Evolutionary conservation across 1,139 yeast species (phyloP).

Genomic region (Kodamaea fungicola): DNA sequence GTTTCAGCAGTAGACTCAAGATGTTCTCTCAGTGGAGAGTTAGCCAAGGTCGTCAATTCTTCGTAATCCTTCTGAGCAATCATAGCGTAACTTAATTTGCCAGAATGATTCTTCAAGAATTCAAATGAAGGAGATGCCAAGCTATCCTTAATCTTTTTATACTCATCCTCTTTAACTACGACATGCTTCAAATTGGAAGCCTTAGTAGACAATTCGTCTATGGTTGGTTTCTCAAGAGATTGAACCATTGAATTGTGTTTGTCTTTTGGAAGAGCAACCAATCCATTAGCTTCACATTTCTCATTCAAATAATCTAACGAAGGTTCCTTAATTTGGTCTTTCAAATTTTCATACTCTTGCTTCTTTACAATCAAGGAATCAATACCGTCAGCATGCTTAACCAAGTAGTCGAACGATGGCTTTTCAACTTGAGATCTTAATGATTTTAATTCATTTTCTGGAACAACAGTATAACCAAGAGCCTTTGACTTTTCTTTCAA

Average conservation of each 20-base stretch:
- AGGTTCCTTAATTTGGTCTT: constrained; percentile 18
- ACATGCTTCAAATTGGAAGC: constrained; percentile 6
- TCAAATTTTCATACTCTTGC: constrained; percentile 12
- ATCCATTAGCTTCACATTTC: constrained; percentile 14
- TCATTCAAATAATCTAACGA: constrained; percentile 18
- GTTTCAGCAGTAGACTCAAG: constrained; percentile 30
- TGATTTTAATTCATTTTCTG: constrained; percentile 8
- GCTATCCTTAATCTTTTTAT: constrained; percentile 7
- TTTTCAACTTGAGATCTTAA: constrained; percentile 9
- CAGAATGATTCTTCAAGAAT: constrained; percentile 9
- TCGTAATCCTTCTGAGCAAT: constrained; percentile 14
- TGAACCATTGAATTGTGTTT: constrained; percentile 7
- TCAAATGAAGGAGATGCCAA: constrained; percentile 11
- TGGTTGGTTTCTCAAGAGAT: constrained; percentile 9
- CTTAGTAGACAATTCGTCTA: constrained; percentile 9
- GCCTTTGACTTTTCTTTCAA: constrained; percentile 10
- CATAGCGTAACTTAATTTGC: constrained; percentile 7
- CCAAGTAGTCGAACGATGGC: constrained; percentile 18
- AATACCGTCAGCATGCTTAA: constrained; percentile 6
- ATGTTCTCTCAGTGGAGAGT: constrained; percentile 34
- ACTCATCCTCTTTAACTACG: constrained; percentile 6
- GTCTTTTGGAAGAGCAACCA: constrained; percentile 6
- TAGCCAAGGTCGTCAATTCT: constrained; percentile 23
- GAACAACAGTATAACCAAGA: constrained; percentile 6
- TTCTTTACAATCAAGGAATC: constrained; percentile 8